A percentile compares a stretch with the other conserved stretches of the same genome.
phyloP scores from a whole-genome alignment of 208 protist genomes.

The Leishmania aethiopica region DNA sequence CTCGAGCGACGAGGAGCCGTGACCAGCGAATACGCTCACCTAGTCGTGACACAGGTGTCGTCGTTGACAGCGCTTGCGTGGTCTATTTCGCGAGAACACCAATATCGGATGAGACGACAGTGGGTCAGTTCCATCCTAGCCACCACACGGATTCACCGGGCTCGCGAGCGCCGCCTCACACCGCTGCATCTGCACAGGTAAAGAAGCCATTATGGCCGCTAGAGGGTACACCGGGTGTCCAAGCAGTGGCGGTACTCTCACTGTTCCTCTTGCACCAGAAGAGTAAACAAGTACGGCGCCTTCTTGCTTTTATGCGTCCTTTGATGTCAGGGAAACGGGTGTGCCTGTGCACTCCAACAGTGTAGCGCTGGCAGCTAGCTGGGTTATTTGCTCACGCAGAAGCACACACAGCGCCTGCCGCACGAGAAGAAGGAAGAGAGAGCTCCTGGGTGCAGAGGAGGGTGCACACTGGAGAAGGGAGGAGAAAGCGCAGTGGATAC shows the following conservation, averaged over 20 bases:
- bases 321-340: background rate
- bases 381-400: background rate
- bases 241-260: too few relatives aligned
- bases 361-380: background rate
- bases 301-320: background rate
- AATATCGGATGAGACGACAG: slow-evolving; percentile 13
- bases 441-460: background rate
- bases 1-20: slow-evolving; percentile 64
- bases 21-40: slow-evolving; percentile 51
- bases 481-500: background rate
- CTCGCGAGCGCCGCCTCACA: slow-evolving; percentile 19
- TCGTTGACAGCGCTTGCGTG: slow-evolving; percentile 27
- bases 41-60: slow-evolving; percentile 38
- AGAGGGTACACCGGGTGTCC: background rate
- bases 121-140: background rate
- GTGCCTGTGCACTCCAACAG: background rate
- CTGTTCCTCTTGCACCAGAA: background rate
- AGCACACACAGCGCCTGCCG: background rate
- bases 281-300: background rate
- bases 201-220: slow-evolving; percentile 1
- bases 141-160: background rate
- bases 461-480: background rate
- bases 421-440: background rate
- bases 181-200: slow-evolving; percentile 3
- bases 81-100: slow-evolving; percentile 40